Evolutionary conservation across 2,329 filamentous ascomycete genomes (phyloP).

Genomic region (Thielaviopsis euricoi): DNA sequence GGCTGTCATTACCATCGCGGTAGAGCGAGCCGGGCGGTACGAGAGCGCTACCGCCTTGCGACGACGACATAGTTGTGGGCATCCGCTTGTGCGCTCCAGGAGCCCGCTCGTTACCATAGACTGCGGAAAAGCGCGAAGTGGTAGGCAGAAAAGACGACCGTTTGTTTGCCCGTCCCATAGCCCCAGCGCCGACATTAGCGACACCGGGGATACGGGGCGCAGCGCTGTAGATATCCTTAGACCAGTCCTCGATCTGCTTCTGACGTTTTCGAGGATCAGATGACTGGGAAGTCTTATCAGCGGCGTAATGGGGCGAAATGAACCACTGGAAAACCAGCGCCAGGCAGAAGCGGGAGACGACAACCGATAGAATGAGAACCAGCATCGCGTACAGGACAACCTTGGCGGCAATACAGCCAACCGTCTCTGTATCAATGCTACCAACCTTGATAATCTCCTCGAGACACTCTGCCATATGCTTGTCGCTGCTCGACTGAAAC

Average conservation of each 20-base stretch:
- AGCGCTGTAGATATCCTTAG: slow-evolving; percentile 89
- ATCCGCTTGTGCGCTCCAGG: slow-evolving; percentile 29
- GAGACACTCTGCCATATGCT: slow-evolving; percentile 70
- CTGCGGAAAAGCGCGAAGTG: slow-evolving; percentile 85
- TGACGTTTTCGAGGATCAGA: slow-evolving; percentile 70
- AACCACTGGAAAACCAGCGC: slow-evolving; percentile 95
- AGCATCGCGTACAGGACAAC: slow-evolving; percentile 91
- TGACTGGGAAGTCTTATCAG: slow-evolving; percentile 68
- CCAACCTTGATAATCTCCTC: slow-evolving; percentile 92
- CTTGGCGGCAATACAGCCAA: slow-evolving; percentile 93
- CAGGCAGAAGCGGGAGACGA: slow-evolving; percentile 70
- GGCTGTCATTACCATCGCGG: slow-evolving; percentile 43
- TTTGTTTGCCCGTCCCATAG: slow-evolving; percentile 58
- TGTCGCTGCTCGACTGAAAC: slow-evolving; percentile 65
- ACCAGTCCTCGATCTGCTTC: slow-evolving; percentile 94
- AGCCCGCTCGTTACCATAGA: slow-evolving; percentile 58
- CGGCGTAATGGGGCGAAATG: slow-evolving; percentile 69
- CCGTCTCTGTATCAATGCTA: slow-evolving; percentile 84
- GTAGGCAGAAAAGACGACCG: slow-evolving; percentile 80
- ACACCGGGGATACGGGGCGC: slow-evolving; percentile 68
- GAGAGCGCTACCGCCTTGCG: slow-evolving; percentile 53
- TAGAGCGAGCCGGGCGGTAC: slow-evolving; percentile 54
- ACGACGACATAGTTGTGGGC: slow-evolving; percentile 86
- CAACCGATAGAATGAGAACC: slow-evolving; percentile 80
- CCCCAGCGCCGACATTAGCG: slow-evolving; percentile 45